Evolutionary conservation across 225 moss, liverwort and hornwort genomes (phyloP), one percentile per base, ranked within the genome.

Genomic region (Rhytidiadelphus loreus): DNA sequence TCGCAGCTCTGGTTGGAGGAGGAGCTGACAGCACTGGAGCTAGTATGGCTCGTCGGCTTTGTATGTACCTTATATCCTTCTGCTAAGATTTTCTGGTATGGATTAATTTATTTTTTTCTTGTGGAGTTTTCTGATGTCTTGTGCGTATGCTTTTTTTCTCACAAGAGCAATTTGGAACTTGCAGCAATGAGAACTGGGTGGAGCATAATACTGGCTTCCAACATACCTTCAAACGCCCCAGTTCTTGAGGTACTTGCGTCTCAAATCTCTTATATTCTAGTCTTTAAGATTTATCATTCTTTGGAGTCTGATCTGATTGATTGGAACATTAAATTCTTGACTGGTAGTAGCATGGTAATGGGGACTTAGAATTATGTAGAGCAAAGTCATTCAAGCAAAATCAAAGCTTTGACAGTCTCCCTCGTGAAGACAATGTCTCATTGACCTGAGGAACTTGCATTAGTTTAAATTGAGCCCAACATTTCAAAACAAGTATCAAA

Each of bases 21-120:
- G 97, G 98, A 85, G 94, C 98, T 74, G 96, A 99, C 86, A 96
- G 95, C 90, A 91, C 95, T n/a, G 98, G 98, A 89, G 96, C 97
- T 60, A 96, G 95, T 80, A 94, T 96, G 92, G 97, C 96, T 58
- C 97, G 96, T 56, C 94, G 97, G 55, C 96, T 97, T 56, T 92
- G 98, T 98, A 94, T 74, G 98, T 90, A 37, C 50, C 75, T 22
- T 37, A 4, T 85, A 84, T 76, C 88, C 60, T 48, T 76, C 81
- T 86, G 53, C 61, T 15, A 30, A 30, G 30, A 14, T 60, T 80
- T 55, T 28, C 41, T 78, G 33, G 44, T 65, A 7, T 66, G 52
- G 13, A 83, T 43, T n/a, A 7, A 16, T 64, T 48, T 16, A 17
- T 63, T 79, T 64, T 83, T 59, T 74, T 63, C 30, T 68, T 53